A percentile compares a stretch with the other conserved stretches of the same genome.
Conservation (phyloP, 2,329 filamentous ascomycete species). For the Phaeosphaeria sp. region DNA sequence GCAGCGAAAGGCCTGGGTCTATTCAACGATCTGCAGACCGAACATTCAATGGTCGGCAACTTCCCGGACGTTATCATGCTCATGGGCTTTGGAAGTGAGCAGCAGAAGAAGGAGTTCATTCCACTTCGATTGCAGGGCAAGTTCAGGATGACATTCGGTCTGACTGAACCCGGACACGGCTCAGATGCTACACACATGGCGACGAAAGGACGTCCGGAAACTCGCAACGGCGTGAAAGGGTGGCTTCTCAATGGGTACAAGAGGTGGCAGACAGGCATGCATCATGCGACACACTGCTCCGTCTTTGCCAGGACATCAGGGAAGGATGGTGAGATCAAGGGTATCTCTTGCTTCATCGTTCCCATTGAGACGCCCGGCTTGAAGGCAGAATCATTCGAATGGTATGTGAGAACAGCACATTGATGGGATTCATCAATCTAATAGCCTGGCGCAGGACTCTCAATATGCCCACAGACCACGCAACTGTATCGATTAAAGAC, state of each 20-base stretch:
- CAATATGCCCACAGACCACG: conserved; percentile 72
- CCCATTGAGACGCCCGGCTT: conserved; percentile 61
- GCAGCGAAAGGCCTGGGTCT: conserved; percentile 66
- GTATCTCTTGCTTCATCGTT: conserved; percentile 68
- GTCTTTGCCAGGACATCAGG: conserved; percentile 67
- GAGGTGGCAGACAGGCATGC: conserved; percentile 71
- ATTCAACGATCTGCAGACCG: conserved; percentile 70
- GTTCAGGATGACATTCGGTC: conserved; percentile 65
- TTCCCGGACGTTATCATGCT: conserved; percentile 70
- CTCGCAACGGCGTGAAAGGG: conserved; percentile 53
- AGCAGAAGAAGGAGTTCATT: conserved; percentile 64
- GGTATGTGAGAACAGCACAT: conserved; percentile 34
- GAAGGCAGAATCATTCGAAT: conserved; percentile 65
- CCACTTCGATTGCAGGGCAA: conserved; percentile 59
- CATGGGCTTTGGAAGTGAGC: conserved; percentile 63
- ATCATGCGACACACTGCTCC: conserved; percentile 67
- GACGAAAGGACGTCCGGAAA: conserved; percentile 58
- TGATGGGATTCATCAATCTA: background rate
- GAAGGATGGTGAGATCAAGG: conserved; percentile 59
- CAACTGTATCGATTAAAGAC: conserved; percentile 63
- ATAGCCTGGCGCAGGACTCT: conserved; percentile 58
- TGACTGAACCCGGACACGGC: conserved; percentile 68
- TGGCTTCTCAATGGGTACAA: conserved; percentile 66
- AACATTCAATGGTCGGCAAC: conserved; percentile 68
- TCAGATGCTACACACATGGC: conserved; percentile 70